A percentile compares a stretch with the other conserved stretches of the same genome.
Evolutionary conservation across 2,329 filamentous ascomycete genomes (phyloP).

Genomic region (Chrysosporium keratinophilum): DNA sequence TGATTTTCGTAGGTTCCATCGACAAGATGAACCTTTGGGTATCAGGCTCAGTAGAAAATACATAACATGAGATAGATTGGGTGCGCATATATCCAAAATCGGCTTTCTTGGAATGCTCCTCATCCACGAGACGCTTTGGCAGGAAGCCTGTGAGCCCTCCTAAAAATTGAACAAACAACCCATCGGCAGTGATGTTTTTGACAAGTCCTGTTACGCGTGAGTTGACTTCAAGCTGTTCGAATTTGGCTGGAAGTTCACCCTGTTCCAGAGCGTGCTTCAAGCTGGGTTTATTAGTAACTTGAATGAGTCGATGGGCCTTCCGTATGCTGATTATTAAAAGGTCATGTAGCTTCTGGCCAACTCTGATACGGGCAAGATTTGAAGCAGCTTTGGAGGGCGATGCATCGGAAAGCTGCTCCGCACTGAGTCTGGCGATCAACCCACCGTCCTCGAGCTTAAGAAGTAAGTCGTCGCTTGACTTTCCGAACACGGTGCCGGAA

Average conservation of each 20-base stretch:
- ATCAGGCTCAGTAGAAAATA: constrained; percentile 61
- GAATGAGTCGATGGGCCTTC: constrained; percentile 62
- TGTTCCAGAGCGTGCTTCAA: constrained; percentile 65
- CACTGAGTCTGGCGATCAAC: constrained; percentile 65
- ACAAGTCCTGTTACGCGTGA: constrained; percentile 67
- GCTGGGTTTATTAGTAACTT: constrained; percentile 72
- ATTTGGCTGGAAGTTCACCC: constrained; percentile 58
- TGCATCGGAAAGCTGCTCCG: constrained; percentile 76
- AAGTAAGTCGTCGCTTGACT: constrained; percentile 63
- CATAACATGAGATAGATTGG: constrained; percentile 62
- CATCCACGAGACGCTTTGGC: constrained; percentile 64
- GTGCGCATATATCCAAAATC: constrained; percentile 70
- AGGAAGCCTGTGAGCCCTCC: constrained; percentile 66
- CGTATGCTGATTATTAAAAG: constrained; percentile 83
- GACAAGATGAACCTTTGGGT: constrained; percentile 60
- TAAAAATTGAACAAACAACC: constrained; percentile 80
- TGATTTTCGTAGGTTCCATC: constrained; percentile 43
- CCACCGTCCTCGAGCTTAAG: constrained; percentile 64
- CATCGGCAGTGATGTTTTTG: constrained; percentile 68
- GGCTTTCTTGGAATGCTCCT: constrained; percentile 55
- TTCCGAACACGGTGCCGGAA: constrained; percentile 68
- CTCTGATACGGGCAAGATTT: constrained; percentile 67
- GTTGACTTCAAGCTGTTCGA: constrained; percentile 62
- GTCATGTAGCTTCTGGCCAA: constrained; percentile 71
- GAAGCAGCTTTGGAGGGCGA: constrained; percentile 67